Evolutionary conservation across 176 grass and related monocot species (phyloP).

Genomic region (Puccinellia tenuiflora): DNA sequence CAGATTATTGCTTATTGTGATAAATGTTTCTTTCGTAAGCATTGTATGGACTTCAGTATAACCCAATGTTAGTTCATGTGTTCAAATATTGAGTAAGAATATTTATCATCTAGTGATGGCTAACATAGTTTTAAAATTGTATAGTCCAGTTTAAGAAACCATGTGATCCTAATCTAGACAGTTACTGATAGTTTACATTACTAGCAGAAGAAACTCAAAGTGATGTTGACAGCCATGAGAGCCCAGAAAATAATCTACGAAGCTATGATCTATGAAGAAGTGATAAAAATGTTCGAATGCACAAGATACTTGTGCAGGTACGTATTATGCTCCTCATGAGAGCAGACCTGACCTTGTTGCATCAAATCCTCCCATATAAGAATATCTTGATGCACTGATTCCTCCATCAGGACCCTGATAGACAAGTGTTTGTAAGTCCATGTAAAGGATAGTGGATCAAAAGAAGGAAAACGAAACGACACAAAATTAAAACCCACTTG

Average conservation of each 20-base stretch:
- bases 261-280: background rate
- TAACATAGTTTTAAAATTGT: background rate
- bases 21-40: background rate
- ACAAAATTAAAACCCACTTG: slow-evolving; percentile 45
- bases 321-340: background rate
- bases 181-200: background rate
- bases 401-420: slow-evolving; percentile 92
- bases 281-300: too few relatives aligned
- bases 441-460: background rate
- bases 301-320: background rate
- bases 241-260: background rate
- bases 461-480: background rate
- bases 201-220: background rate
- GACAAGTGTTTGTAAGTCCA: slow-evolving; percentile 6
- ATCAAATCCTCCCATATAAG: slow-evolving; percentile 98
- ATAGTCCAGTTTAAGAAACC: background rate
- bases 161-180: background rate
- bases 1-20: background rate
- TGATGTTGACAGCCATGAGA: background rate
- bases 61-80: background rate
- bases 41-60: background rate
- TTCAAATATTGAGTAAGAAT: background rate
- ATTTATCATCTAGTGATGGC: background rate
- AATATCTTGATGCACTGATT: slow-evolving; percentile 96
- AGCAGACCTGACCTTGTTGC: slow-evolving; percentile 63